These are phyloP conservation scores for Incumbomyces lentus DNA, from an alignment of 2,329 filamentous ascomycete genomes.

Conservation along the genomic window DNA sequence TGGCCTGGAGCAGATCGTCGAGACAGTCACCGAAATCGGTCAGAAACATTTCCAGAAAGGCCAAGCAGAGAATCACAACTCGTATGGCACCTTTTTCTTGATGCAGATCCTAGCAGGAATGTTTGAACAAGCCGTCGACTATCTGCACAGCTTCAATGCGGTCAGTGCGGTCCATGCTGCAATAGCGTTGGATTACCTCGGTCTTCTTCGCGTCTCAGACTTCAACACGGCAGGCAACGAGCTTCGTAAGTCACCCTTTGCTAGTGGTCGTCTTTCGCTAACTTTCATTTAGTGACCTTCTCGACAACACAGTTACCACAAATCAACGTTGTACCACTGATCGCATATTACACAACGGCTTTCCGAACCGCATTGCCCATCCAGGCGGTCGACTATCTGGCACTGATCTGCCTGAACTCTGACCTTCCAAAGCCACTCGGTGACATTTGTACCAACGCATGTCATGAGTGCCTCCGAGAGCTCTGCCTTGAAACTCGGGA, in stretches of 20 bases:
- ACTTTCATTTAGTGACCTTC: conserved; percentile 38
- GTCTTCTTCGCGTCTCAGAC: conserved; percentile 76
- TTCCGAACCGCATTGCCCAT: conserved; percentile 86
- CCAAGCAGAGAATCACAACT: conserved; percentile 63
- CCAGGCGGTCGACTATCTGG: conserved; percentile 86
- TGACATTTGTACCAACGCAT: conserved; percentile 66
- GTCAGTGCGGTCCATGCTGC: conserved; percentile 92
- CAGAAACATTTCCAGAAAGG: conserved; percentile 81
- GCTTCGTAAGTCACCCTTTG: conserved; percentile 35
- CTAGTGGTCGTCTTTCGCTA: too few species aligned
- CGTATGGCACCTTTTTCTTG: conserved; percentile 86
- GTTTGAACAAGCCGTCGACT: conserved; percentile 87
- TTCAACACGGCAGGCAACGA: conserved; percentile 65
- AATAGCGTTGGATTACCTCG: conserved; percentile 79
- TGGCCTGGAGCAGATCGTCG: conserved; percentile 59
- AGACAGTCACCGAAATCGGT: conserved; percentile 77
- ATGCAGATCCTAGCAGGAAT: conserved; percentile 81
- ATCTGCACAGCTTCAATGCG: conserved; percentile 83
- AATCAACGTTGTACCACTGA: conserved; percentile 86
- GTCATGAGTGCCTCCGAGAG: conserved; percentile 85
- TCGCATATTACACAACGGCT: conserved; percentile 91
- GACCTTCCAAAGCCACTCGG: conserved; percentile 67
- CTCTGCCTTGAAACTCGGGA: conserved; percentile 94
- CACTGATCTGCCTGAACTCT: conserved; percentile 80
- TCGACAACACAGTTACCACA: conserved; percentile 52